These are phyloP conservation scores for Auriscalpium vulgare DNA, from an alignment of 768 basidiomycete genomes.

Conservation along the genomic window DNA sequence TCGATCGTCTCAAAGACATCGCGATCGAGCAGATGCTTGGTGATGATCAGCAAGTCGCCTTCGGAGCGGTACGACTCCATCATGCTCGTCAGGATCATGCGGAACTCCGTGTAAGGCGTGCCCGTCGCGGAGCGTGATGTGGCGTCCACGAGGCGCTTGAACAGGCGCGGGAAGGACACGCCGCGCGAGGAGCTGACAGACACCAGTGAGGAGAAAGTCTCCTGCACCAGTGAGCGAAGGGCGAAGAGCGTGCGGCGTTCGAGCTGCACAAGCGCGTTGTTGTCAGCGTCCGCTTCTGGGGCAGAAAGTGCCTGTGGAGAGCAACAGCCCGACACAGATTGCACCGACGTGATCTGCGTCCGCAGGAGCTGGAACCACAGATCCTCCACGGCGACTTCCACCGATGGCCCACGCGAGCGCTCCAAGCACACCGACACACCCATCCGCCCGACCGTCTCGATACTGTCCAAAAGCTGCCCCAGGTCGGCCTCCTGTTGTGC, in stretches of 20 bases:
- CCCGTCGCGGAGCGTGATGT: slow-evolving; percentile 40
- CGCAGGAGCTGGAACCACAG: slow-evolving; percentile 85
- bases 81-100: slow-evolving; percentile 90
- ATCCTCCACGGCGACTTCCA: slow-evolving; percentile 54
- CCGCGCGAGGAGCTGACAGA: slow-evolving; percentile 53
- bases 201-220: slow-evolving; percentile 76
- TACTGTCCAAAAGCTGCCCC: slow-evolving; percentile 30
- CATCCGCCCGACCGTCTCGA: slow-evolving; percentile 51
- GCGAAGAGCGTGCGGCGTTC: slow-evolving; percentile 35
- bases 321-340: slow-evolving; percentile 47
- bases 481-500: slow-evolving; percentile 22
- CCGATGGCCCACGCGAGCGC: slow-evolving; percentile 38
- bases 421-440: slow-evolving; percentile 66
- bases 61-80: slow-evolving; percentile 90
- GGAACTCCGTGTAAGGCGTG: slow-evolving; percentile 83
- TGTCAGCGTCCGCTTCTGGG: slow-evolving; percentile 7
- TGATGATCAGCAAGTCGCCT: slow-evolving; percentile 81
- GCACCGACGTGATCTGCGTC: slow-evolving; percentile 75
- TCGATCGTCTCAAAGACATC: slow-evolving; percentile 76
- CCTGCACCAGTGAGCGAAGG: slow-evolving; percentile 72
- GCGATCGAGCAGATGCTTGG: slow-evolving; percentile 70
- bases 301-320: slow-evolving; percentile 13
- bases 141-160: slow-evolving; percentile 84
- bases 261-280: slow-evolving; percentile 12
- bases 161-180: slow-evolving; percentile 86